Conservation (phyloP, 495 filamentous ascomycete genomes). For the Penicillium psychrofluorescens region DNA sequence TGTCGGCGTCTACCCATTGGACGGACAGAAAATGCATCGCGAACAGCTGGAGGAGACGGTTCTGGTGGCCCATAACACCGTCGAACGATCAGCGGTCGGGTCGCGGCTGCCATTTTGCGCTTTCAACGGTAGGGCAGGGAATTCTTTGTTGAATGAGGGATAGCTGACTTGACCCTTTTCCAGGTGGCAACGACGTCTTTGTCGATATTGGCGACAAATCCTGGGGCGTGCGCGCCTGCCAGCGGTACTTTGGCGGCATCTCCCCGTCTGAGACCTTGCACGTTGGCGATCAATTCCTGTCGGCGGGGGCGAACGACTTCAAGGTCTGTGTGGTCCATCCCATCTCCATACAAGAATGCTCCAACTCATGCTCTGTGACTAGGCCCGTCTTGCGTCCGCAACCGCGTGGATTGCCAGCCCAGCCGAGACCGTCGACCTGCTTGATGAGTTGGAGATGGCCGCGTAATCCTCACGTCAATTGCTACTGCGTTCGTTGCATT, state of each 20-base stretch:
- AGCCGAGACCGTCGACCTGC: conserved; percentile 74
- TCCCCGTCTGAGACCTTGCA: conserved; percentile 63
- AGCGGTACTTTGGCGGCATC: conserved; percentile 80
- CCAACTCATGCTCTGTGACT: background rate
- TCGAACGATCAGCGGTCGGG: conserved; percentile 70
- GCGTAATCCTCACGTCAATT: too few species aligned
- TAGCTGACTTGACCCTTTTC: background rate
- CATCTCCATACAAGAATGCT: background rate
- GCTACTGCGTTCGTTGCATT: too few species aligned
- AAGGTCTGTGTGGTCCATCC: conserved; percentile 46
- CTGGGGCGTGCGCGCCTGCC: conserved; percentile 86
- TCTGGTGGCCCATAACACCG: conserved; percentile 81
- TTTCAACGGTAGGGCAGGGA: conserved; percentile 69
- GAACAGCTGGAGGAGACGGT: conserved; percentile 96
- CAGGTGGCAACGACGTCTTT: conserved; percentile 88
- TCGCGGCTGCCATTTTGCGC: conserved; percentile 84
- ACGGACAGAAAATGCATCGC: conserved; percentile 58
- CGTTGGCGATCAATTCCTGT: conserved; percentile 93
- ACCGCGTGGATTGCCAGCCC: conserved; percentile 92
- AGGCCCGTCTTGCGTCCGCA: conserved; percentile 57
- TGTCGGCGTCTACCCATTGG: conserved; percentile 72
- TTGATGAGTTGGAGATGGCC: conserved; percentile 57
- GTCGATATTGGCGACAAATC: conserved; percentile 98
- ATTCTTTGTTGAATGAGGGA: background rate
- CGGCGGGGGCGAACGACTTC: conserved; percentile 94